Percentiles rank a stretch among this genome's conserved stretches.
phyloP scores from a whole-genome alignment of 1,284 basidiomycete genomes.

The Ganoderma sinense region DNA sequence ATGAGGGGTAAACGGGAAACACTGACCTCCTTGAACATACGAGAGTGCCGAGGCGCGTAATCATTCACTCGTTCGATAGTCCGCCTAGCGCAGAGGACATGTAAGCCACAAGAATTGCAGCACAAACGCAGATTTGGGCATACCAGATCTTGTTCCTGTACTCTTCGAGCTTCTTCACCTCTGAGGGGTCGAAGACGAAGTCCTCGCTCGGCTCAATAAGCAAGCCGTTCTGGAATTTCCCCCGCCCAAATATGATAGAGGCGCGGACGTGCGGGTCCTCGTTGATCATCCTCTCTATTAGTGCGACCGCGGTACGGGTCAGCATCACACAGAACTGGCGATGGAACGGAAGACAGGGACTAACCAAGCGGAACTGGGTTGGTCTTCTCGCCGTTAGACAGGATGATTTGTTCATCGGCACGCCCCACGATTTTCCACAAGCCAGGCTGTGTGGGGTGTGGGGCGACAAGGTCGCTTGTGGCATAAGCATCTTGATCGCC shows the following conservation, averaged over 20 bases:
- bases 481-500: slow-evolving; percentile 39
- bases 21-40: slow-evolving; percentile 47
- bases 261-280: slow-evolving; percentile 43
- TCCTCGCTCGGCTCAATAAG: slow-evolving; percentile 46
- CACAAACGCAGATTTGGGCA: not conserved
- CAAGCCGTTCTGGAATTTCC: slow-evolving; percentile 51
- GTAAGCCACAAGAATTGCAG: not conserved
- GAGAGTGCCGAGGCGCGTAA: slow-evolving; percentile 50
- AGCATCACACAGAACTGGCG: not conserved
- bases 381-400: slow-evolving; percentile 14
- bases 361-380: slow-evolving; percentile 11
- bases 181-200: slow-evolving; percentile 41
- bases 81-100: slow-evolving; percentile 37
- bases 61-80: slow-evolving; percentile 47
- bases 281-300: slow-evolving; percentile 47
- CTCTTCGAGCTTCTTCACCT: slow-evolving; percentile 36
- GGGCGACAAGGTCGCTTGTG: slow-evolving; percentile 50
- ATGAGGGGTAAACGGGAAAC: no score
- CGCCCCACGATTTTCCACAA: slow-evolving; percentile 54
- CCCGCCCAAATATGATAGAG: slow-evolving; percentile 49
- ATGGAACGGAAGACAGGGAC: not conserved
- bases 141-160: slow-evolving; percentile 47
- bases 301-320: not conserved
- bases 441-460: slow-evolving; percentile 50
- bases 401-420: slow-evolving; percentile 38